Evolutionary conservation across 768 basidiomycete genomes (phyloP).

Genomic region (Lanmaoa pseudosensibilis): DNA sequence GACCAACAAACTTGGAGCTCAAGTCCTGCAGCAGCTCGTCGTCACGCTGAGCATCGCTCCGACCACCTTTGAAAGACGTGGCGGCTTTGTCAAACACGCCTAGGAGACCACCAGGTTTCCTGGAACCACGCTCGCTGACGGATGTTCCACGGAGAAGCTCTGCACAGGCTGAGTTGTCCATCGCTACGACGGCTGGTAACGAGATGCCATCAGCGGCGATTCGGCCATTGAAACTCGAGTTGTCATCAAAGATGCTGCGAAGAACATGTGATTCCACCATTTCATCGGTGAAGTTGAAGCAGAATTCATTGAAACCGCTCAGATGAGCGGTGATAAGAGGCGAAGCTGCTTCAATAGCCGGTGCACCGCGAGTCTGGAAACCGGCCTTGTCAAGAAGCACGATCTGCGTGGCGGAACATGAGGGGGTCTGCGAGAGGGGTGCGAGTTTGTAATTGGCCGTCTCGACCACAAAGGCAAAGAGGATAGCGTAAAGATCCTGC

Average conservation of each 20-base stretch:
- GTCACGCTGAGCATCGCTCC: constrained; percentile 46
- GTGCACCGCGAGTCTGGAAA: constrained; percentile 52
- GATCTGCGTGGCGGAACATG: constrained; percentile 47
- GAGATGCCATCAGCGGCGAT: constrained; percentile 52
- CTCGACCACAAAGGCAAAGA: constrained; percentile 63
- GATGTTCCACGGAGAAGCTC: constrained; percentile 60
- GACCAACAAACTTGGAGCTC: constrained; percentile 43
- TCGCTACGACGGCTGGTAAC: constrained; percentile 46
- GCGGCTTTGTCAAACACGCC: constrained; percentile 55
- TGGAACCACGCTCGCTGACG: constrained; percentile 44
- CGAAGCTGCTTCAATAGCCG: constrained; percentile 39
- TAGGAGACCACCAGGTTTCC: constrained; percentile 58
- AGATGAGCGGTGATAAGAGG: constrained; percentile 57
- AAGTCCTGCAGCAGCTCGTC: constrained; percentile 53
- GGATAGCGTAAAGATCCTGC: constrained; percentile 60
- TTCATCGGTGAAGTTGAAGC: constrained; percentile 60
- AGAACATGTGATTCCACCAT: constrained; percentile 56
- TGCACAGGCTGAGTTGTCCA: constrained; percentile 56
- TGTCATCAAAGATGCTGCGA: constrained; percentile 54
- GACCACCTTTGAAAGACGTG: constrained; percentile 50
- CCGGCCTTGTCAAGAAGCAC: constrained; percentile 56
- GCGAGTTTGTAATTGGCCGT: constrained; percentile 60
- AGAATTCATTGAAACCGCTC: constrained; percentile 62
- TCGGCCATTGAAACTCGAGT: constrained; percentile 44
- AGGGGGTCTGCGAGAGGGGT: constrained; percentile 41